These are phyloP conservation scores for Quercus wislizeni DNA, from an alignment of 306 rosid species.

Conservation along the genomic window DNA sequence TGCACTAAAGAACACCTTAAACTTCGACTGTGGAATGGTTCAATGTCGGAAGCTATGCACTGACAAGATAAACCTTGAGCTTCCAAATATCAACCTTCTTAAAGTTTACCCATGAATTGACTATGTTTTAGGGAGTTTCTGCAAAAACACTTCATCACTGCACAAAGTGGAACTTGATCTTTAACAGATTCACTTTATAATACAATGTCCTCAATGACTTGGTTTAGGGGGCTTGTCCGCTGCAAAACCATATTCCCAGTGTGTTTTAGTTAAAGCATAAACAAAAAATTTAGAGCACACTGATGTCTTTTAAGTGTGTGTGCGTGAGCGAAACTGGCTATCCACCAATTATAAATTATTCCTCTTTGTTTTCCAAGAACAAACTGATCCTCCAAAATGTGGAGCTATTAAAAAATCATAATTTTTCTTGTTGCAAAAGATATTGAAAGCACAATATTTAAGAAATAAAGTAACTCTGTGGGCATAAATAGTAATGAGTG, in stretches of 20 bases:
- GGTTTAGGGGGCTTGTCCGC: conserved; percentile 28
- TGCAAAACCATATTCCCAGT: conserved; percentile 12
- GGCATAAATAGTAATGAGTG: neutral
- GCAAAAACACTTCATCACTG: neutral
- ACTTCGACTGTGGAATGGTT: neutral
- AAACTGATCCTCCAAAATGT: no score
- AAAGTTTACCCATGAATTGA: neutral
- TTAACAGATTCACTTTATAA: neutral
- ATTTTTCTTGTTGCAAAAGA: neutral
- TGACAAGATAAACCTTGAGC: neutral
- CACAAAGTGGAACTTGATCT: conserved; percentile 1
- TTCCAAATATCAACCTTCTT: neutral
- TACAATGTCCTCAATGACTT: neutral
- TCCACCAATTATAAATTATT: no score
- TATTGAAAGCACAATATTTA: neutral
- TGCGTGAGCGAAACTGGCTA: neutral
- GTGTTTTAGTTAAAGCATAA: neutral
- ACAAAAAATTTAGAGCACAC: neutral
- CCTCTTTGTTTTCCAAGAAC: no score
- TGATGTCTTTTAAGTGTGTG: conserved; percentile 25
- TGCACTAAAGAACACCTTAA: neutral
- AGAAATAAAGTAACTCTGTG: neutral
- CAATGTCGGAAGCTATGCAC: conserved; percentile 1
- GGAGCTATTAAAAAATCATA: no score
- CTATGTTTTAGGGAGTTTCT: neutral